Conservation (phyloP, 768 basidiomycete species). For the Rhodotorula kratochvilovae region DNA sequence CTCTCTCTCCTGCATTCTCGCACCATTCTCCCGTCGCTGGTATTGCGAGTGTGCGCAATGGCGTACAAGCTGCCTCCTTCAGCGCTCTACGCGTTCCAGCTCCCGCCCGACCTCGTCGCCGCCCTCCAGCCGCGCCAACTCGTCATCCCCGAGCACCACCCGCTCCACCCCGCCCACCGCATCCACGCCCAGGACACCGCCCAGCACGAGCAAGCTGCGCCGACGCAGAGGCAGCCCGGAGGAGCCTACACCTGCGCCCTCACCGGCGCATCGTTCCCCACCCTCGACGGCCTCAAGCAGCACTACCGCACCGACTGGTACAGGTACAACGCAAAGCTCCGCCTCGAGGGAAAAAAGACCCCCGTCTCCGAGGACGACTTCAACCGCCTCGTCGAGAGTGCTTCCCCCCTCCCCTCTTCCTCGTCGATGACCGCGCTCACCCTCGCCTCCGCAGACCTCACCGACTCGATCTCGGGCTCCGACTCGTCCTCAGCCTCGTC, state of each 20-base stretch:
- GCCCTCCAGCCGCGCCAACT: slow-evolving; percentile 24
- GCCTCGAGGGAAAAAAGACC: slow-evolving; percentile 53
- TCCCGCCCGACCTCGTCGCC: slow-evolving; percentile 19
- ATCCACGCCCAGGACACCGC: background rate
- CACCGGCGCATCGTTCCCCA: slow-evolving; percentile 59
- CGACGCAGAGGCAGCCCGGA: background rate
- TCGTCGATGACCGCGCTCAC: no score
- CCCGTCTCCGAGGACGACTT: slow-evolving; percentile 69
- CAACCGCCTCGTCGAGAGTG: slow-evolving; percentile 73
- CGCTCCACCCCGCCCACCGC: slow-evolving; percentile 29
- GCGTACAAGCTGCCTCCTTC: background rate
- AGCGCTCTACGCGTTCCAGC: slow-evolving; percentile 36
- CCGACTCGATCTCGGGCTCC: slow-evolving; percentile 88
- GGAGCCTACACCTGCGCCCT: slow-evolving; percentile 34
- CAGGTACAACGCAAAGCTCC: slow-evolving; percentile 87
- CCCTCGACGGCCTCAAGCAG: slow-evolving; percentile 72
- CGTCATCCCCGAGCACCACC: slow-evolving; percentile 34
- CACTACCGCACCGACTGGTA: slow-evolving; percentile 98
- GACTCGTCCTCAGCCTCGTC: slow-evolving; percentile 51
- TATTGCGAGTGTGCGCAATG: background rate
- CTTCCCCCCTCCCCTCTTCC: background rate
- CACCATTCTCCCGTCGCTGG: background rate
- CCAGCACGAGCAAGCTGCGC: background rate
- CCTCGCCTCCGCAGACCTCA: slow-evolving; percentile 56
- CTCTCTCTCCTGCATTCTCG: background rate